Evolutionary conservation across 257 asterid genomes (phyloP).

Genomic region (Lithospermum erythrorhizon): DNA sequence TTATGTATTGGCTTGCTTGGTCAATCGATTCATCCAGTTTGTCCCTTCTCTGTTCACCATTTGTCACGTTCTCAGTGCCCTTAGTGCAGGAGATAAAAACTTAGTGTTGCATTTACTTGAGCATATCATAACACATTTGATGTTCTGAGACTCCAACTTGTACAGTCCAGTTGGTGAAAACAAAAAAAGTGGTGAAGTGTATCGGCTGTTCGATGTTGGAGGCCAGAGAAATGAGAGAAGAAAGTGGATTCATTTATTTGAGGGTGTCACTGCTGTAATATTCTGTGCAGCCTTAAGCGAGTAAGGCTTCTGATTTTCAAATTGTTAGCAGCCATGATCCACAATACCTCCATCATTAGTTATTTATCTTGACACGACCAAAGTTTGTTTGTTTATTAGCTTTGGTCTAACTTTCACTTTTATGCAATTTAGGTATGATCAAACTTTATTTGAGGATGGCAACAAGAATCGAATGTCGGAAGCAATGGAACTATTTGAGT

Average conservation of each 20-base stretch:
- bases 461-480: slow-evolving; percentile 89
- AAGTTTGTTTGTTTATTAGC: neutral
- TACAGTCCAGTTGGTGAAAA: slow-evolving; percentile 99
- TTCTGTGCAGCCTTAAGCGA: slow-evolving; percentile 99
- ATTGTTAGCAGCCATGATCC: neutral
- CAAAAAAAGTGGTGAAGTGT: slow-evolving; percentile 94
- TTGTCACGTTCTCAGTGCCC: neutral
- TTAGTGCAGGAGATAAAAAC: neutral
- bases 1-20: neutral
- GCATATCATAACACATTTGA: neutral
- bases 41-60: neutral
- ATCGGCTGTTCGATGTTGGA: slow-evolving; percentile 92
- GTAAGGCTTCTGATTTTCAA: slow-evolving; percentile 34
- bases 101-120: neutral
- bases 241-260: slow-evolving; percentile 98
- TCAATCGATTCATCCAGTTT: neutral
- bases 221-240: slow-evolving; percentile 99
- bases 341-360: neutral
- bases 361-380: neutral
- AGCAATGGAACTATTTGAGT: slow-evolving; percentile 91
- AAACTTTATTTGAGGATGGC: slow-evolving; percentile 90
- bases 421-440: slow-evolving; percentile 61
- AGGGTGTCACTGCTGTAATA: slow-evolving; percentile 97
- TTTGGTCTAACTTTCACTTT: neutral
- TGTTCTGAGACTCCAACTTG: slow-evolving; percentile 5